Conservation (phyloP, 164 flowering plant species). For the Liquidambar formosana region DNA sequence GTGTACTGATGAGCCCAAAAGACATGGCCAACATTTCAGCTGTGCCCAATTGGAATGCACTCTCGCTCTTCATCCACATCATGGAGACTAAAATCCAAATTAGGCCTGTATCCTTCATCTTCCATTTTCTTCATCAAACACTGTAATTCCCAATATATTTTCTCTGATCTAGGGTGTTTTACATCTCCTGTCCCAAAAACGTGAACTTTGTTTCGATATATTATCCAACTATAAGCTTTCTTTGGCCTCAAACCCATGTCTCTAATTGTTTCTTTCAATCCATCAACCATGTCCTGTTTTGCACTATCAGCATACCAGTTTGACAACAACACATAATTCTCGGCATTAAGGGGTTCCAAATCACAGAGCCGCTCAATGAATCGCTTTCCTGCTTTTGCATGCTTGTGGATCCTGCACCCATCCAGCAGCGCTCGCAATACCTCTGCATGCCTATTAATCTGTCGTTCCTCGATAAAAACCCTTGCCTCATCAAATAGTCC, state of each 20-base stretch:
- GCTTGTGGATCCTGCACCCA: slow-evolving; percentile 57
- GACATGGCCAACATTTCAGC: slow-evolving; percentile 73
- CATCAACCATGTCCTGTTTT: slow-evolving; percentile 47
- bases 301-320: slow-evolving; percentile 51
- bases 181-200: slow-evolving; percentile 73
- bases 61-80: slow-evolving; percentile 80
- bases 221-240: slow-evolving; percentile 71
- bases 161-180: slow-evolving; percentile 66
- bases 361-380: slow-evolving; percentile 50
- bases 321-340: slow-evolving; percentile 55
- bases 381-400: slow-evolving; percentile 37
- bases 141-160: slow-evolving; percentile 54
- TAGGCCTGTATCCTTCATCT: slow-evolving; percentile 27
- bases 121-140: slow-evolving; percentile 44
- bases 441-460: slow-evolving; percentile 35
- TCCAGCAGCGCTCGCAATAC: slow-evolving; percentile 53
- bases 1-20: slow-evolving; percentile 63
- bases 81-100: slow-evolving; percentile 51
- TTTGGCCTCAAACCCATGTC: slow-evolving; percentile 63
- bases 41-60: slow-evolving; percentile 55
- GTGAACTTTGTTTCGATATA: slow-evolving; percentile 60
- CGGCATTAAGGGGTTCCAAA: slow-evolving; percentile 61
- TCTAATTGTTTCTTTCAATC: slow-evolving; percentile 32
- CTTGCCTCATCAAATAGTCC: slow-evolving; percentile 53
- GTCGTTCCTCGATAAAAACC: slow-evolving; percentile 37